Percentiles rank a stretch among this genome's conserved stretches.
phyloP scores from a whole-genome alignment of 2,329 filamentous ascomycete genomes.

The Colletotrichum gloeosporioides region DNA sequence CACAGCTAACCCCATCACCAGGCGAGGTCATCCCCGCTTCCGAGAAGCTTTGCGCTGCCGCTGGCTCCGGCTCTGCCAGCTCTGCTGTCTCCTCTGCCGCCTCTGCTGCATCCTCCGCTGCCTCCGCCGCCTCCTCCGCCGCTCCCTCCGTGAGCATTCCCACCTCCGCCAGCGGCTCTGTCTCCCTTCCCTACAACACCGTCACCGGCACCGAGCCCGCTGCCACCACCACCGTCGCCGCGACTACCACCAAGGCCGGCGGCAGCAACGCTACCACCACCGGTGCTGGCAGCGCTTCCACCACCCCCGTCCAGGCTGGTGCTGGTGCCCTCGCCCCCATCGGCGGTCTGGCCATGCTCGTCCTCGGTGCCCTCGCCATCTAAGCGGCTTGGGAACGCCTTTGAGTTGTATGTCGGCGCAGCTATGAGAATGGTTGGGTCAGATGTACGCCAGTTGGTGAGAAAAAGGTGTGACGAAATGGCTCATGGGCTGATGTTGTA shows the following conservation, averaged over 20 bases:
- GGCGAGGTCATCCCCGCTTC: constrained; percentile 45
- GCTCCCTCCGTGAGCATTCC: constrained; percentile 5
- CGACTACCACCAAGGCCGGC: constrained; percentile 12
- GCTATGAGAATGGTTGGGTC: background rate
- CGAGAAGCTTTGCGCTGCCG: constrained; percentile 36
- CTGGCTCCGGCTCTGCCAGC: constrained; percentile 1
- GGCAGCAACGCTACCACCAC: constrained; percentile 5
- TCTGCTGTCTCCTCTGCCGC: background rate
- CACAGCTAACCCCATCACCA: constrained; percentile 23
- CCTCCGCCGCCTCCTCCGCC: background rate
- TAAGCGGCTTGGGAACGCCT: background rate
- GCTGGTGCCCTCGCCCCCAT: constrained; percentile 15
- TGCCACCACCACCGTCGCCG: background rate
- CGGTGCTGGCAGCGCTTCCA: constrained; percentile 12
- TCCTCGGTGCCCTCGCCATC: constrained; percentile 20
- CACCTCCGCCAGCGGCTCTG: background rate
- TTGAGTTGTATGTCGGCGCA: background rate
- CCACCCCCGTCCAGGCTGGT: constrained; percentile 8
- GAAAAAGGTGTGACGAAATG: background rate
- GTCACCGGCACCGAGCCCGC: constrained; percentile 12
- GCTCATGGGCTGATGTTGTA: background rate
- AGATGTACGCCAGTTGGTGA: background rate
- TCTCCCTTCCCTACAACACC: background rate
- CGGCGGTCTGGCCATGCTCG: constrained; percentile 19
- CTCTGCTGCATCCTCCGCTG: background rate